phyloP scores from a whole-genome alignment of 2,329 filamentous ascomycete genomes.

The Niveomyces coronatus region DNA sequence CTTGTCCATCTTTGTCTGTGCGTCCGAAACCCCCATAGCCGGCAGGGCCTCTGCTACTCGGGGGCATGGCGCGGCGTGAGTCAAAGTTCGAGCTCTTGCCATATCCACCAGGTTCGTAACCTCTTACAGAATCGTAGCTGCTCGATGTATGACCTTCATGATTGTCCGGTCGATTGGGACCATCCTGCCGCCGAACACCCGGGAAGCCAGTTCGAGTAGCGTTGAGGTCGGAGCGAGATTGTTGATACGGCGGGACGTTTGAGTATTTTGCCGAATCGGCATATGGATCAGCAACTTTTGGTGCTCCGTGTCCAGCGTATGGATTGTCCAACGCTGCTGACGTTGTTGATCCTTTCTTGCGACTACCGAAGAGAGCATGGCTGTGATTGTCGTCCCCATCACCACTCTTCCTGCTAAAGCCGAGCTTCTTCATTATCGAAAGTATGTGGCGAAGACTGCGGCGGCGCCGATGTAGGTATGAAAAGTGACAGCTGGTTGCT shows the following conservation, averaged over 20 bases:
- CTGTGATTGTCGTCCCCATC: constrained; percentile 39
- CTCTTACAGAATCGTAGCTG: constrained; percentile 39
- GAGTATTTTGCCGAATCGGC: constrained; percentile 36
- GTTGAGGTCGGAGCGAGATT: constrained; percentile 27
- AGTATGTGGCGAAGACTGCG: too few species aligned
- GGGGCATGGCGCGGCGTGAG: constrained; percentile 16
- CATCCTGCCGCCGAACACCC: constrained; percentile 8
- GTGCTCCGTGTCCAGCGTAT: constrained; percentile 41
- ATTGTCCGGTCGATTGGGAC: constrained; percentile 14
- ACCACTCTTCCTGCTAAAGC: constrained; percentile 45
- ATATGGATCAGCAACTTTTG: constrained; percentile 38
- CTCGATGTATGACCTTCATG: constrained; percentile 41
- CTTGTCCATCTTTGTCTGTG: constrained; percentile 31
- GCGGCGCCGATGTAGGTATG: too few species aligned
- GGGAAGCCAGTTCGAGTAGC: constrained; percentile 12
- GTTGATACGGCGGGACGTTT: constrained; percentile 35
- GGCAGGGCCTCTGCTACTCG: constrained; percentile 35
- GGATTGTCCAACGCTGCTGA: constrained; percentile 41
- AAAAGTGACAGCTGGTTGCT: too few species aligned
- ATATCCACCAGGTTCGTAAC: constrained; percentile 45
- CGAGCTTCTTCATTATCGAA: constrained; percentile 52
- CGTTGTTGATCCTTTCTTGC: constrained; percentile 38
- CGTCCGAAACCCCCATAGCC: constrained; percentile 52
- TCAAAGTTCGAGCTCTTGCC: constrained; percentile 26
- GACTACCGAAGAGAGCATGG: constrained; percentile 40